These are phyloP conservation scores for Monoraphidium neglectum DNA, from an alignment of 139 green algal genomes.

Conservation along the genomic window DNA sequence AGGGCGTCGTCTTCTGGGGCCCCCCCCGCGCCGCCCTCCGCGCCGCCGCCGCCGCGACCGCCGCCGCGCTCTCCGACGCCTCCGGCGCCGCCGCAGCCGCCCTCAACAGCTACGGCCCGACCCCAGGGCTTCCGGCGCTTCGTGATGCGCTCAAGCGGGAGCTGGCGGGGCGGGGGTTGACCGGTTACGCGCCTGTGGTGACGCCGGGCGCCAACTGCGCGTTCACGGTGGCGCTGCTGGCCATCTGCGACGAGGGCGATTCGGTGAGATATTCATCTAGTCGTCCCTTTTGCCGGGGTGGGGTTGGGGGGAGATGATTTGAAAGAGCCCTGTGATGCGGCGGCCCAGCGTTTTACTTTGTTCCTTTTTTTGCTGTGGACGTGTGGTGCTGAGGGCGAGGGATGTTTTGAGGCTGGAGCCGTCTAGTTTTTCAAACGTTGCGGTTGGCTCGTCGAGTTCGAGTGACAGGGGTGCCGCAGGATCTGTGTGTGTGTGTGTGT, in stretches of 20 bases:
- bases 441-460: no score
- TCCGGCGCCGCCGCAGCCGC: background rate
- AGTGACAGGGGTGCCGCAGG: no score
- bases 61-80: background rate
- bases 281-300: no score
- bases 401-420: no score
- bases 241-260: slow-evolving; percentile 65
- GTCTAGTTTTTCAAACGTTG: no score
- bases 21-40: slow-evolving; percentile 66
- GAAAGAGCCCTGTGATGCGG: no score
- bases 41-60: slow-evolving; percentile 17
- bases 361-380: no score
- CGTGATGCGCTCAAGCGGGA: slow-evolving; percentile 60
- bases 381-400: no score
- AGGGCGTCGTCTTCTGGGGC: slow-evolving; percentile 82
- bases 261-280: no score
- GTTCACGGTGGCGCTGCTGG: slow-evolving; percentile 78
- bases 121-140: slow-evolving; percentile 65
- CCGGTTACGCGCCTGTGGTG: slow-evolving; percentile 74
- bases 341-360: no score
- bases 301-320: no score
- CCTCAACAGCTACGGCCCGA: slow-evolving; percentile 58
- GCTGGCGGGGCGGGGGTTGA: slow-evolving; percentile 66
- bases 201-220: slow-evolving; percentile 87
- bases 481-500: no score